phyloP scores from a whole-genome alignment of 345 rosid genomes.

The Populus pruinosa region DNA sequence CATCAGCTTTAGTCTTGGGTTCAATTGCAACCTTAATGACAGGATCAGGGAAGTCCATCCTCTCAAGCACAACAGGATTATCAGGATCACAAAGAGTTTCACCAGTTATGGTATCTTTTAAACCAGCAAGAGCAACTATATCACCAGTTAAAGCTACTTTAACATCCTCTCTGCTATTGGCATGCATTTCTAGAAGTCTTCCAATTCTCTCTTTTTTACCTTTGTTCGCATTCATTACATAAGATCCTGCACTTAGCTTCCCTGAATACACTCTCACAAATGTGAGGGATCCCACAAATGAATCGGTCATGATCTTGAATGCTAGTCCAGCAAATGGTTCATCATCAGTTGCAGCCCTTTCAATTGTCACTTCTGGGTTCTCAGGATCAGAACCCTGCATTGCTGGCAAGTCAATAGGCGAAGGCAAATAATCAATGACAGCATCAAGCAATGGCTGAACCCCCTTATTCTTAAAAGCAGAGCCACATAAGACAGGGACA shows the following conservation, averaged over 20 bases:
- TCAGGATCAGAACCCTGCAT: constrained; percentile 95
- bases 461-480: constrained; percentile 93
- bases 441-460: constrained; percentile 96
- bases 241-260: constrained; percentile 77
- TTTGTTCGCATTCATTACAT: constrained; percentile 85
- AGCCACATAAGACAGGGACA: constrained; percentile 89
- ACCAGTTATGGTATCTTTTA: constrained; percentile 85
- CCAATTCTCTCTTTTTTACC: constrained; percentile 98
- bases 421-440: constrained; percentile 86
- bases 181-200: constrained; percentile 95
- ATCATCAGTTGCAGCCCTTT: constrained; percentile 63
- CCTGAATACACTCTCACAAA: constrained; percentile 92
- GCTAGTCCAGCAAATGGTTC: constrained; percentile 91
- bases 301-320: constrained; percentile 94
- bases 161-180: constrained; percentile 93
- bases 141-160: constrained; percentile 84
- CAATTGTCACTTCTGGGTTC: constrained; percentile 56
- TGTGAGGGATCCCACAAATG: constrained; percentile 93
- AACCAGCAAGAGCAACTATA: constrained; percentile 89
- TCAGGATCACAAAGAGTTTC: constrained; percentile 83
- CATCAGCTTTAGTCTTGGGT: constrained; percentile 94
- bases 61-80: constrained; percentile 72
- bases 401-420: constrained; percentile 80
- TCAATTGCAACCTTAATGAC: constrained; percentile 97
- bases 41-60: constrained; percentile 99